These are phyloP conservation scores for Crucihimalaya himalaica DNA, from an alignment of 345 rosid genomes.

Conservation along the genomic window DNA sequence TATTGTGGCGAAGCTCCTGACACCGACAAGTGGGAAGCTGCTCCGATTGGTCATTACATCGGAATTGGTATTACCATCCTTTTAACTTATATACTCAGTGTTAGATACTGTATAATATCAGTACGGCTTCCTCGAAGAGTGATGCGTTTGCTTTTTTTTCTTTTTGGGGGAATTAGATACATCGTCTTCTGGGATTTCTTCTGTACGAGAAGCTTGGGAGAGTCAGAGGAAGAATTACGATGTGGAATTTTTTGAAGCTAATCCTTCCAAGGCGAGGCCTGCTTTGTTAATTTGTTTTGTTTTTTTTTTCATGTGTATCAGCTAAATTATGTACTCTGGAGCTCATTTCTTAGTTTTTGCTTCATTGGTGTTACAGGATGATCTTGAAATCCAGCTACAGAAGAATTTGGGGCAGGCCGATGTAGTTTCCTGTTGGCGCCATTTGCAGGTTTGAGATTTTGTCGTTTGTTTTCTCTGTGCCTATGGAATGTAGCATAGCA, in stretches of 20 bases:
- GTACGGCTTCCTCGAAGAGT: not conserved
- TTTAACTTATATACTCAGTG: not conserved
- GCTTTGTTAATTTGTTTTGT: not conserved
- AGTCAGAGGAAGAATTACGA: conserved; percentile 63
- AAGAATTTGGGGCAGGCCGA: conserved; percentile 68
- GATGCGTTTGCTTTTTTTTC: not conserved
- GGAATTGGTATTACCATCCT: conserved; percentile 62
- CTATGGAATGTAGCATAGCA: not conserved
- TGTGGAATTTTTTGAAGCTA: conserved; percentile 79
- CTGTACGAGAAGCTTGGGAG: conserved; percentile 74
- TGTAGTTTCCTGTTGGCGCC: conserved; percentile 90
- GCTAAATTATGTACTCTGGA: conserved; percentile 1
- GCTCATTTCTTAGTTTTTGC: not conserved
- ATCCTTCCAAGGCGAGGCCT: conserved; percentile 68
- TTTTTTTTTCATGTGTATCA: not conserved
- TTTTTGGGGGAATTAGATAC: conserved; percentile 44
- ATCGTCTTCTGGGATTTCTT: conserved; percentile 61
- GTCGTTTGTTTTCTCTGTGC: not conserved
- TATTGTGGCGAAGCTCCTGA: conserved; percentile 79
- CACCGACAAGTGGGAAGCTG: conserved; percentile 75
- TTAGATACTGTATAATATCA: not conserved
- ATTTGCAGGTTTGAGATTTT: conserved; percentile 68
- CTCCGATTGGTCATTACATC: conserved; percentile 67
- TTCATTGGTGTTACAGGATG: conserved; percentile 51
- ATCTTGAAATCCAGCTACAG: conserved; percentile 57